phyloP scores from a whole-genome alignment of 495 filamentous ascomycete genomes.

The Aspergillus bridgeri region DNA sequence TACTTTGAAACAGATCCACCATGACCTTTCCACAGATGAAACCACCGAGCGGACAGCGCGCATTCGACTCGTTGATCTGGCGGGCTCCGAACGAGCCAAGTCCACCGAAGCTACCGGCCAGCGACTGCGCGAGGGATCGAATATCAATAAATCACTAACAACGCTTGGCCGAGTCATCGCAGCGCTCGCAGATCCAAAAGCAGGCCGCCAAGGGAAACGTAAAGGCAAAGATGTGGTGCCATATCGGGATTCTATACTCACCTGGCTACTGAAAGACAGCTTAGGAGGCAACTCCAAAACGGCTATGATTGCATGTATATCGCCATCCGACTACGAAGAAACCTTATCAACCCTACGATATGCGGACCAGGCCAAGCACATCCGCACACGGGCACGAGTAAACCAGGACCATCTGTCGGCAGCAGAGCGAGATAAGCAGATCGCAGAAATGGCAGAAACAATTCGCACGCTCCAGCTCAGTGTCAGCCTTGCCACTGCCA shows the following conservation, averaged over 20 bases:
- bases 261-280: constrained; percentile 93
- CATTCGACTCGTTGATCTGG: constrained; percentile 93
- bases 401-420: constrained; percentile 88
- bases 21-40: constrained; percentile 90
- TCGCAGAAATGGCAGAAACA: constrained; percentile 88
- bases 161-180: constrained; percentile 95
- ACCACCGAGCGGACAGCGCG: constrained; percentile 91
- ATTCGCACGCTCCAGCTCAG: constrained; percentile 80
- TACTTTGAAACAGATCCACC: constrained; percentile 93
- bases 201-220: constrained; percentile 46
- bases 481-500: constrained; percentile 51
- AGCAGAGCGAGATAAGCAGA: constrained; percentile 89
- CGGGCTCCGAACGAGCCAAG: constrained; percentile 92
- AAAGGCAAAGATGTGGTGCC: constrained; percentile 73
- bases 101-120: constrained; percentile 91
- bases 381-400: constrained; percentile 92
- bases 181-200: constrained; percentile 83
- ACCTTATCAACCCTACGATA: constrained; percentile 94
- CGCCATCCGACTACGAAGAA: constrained; percentile 94
- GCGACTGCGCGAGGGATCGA: constrained; percentile 87
- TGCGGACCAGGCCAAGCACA: constrained; percentile 95
- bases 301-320: constrained; percentile 97
- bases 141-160: constrained; percentile 98
- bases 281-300: constrained; percentile 96
- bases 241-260: constrained; percentile 95